Base-by-base conservation (phyloP, 1,284 basidiomycete species). In the Melampsora allii-populina region DNA sequence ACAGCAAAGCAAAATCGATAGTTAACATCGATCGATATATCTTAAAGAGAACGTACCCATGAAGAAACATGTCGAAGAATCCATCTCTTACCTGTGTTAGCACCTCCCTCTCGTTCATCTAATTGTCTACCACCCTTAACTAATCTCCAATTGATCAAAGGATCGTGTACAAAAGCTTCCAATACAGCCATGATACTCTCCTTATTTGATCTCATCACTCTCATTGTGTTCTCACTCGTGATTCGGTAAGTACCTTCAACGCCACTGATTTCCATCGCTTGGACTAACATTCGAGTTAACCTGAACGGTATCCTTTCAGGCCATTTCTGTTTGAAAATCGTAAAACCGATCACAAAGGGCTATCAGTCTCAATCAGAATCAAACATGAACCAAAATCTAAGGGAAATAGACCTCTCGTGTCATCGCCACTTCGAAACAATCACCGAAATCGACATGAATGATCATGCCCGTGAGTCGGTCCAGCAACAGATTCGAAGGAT, bases 291-390 rank as follows among this genome's bases (percentile, higher is more conserved):
- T 77, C 96, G 86, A 12, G 96, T 99, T 77, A 99, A 85, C 63
- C 96, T 88, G 88, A 99, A 99, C 0, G 96, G 96, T 68, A 99
- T 94, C 82, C 92, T 96, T 83, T 99, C 96, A 0, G 96, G 96
- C 85, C 95, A 98, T 84, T 98, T 99, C 83, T 98, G 92, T 66
- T 46, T 93, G 19, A 92, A 92, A 61, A 94, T 88, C 82, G 94
- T 92, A 82, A 94, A 94, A 80, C 92, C 94, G 21, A 27, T 27
- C 33, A 36, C 21, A 24, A 19, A 48, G 46, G 31, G 19, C 10
- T 10, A 65, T 59, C n/a, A 19, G 31, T 36, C 19, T 61, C 21
- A 39, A 76, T 53, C 24, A 12, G 4, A 39, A 65, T 14, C 50
- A 45, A 48, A 36, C 33, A 27, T 46, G 17, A 4, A 7, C 0